phyloP scores from a whole-genome alignment of 345 rosid genomes.

The Durio zibethinus region DNA sequence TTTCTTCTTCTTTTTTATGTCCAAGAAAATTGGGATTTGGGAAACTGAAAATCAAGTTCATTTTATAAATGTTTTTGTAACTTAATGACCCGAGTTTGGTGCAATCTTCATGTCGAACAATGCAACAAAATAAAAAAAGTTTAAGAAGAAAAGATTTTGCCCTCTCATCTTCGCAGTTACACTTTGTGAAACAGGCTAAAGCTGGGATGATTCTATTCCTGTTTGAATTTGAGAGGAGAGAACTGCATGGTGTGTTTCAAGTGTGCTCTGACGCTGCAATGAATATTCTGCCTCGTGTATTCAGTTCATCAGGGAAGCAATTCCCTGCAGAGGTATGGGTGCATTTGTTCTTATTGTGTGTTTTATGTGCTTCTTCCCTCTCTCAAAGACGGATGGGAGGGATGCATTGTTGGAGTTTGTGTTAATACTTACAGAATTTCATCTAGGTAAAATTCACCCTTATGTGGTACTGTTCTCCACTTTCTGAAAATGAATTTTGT shows the following conservation, averaged over 20 bases:
- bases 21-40: too few relatives aligned
- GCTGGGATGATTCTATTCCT: conserved; percentile 69
- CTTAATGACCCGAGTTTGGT: conserved; percentile 48
- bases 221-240: conserved; percentile 59
- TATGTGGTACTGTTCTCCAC: conserved; percentile 58
- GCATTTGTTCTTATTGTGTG: background rate
- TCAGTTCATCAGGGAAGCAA: conserved; percentile 51
- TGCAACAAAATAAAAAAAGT: conserved; percentile 48
- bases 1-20: too few relatives aligned
- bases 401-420: background rate
- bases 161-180: conserved; percentile 39
- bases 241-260: conserved; percentile 65
- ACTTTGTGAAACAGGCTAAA: conserved; percentile 59
- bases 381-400: background rate
- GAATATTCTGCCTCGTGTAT: conserved; percentile 57
- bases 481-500: conserved; percentile 58
- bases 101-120: conserved; percentile 72
- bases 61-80: too few relatives aligned
- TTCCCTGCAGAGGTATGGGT: conserved; percentile 70
- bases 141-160: conserved; percentile 47
- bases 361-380: background rate
- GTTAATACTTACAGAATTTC: background rate
- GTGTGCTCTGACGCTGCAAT: conserved; percentile 58
- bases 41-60: too few relatives aligned
- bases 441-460: conserved; percentile 46